Percentiles rank a stretch among this genome's conserved stretches.
Conservation (phyloP, 1,284 basidiomycete genomes). For the Ganoderma multipileum region DNA sequence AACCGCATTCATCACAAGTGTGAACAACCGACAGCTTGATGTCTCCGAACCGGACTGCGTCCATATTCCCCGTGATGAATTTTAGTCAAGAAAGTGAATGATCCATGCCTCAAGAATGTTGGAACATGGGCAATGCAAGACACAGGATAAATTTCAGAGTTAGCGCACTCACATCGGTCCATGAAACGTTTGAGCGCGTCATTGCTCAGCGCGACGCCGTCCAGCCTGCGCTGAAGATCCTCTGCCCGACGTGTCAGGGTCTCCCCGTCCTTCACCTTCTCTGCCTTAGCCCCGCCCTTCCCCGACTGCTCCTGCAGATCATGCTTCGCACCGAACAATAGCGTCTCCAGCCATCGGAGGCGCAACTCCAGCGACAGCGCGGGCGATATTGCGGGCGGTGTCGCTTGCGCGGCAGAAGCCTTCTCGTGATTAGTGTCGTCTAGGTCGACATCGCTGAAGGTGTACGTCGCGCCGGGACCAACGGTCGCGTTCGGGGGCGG, state of each 20-base stretch:
- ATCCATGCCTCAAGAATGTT: neutral
- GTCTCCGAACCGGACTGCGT: neutral
- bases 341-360: constrained; percentile 77
- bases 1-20: neutral
- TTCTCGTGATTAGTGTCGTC: constrained; percentile 26
- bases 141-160: neutral
- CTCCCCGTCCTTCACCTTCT: constrained; percentile 52
- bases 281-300: constrained; percentile 46
- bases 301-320: constrained; percentile 40
- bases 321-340: constrained; percentile 70
- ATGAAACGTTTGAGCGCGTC: constrained; percentile 78
- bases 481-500: constrained; percentile 54
- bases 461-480: constrained; percentile 28
- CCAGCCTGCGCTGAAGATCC: constrained; percentile 63
- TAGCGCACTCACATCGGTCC: constrained; percentile 62
- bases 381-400: constrained; percentile 58
- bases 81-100: neutral
- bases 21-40: neutral
- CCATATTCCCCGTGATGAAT: neutral
- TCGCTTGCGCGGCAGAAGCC: constrained; percentile 4
- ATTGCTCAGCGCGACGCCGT: constrained; percentile 64
- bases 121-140: neutral
- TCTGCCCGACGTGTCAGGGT: constrained; percentile 64
- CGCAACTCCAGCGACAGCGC: constrained; percentile 73
- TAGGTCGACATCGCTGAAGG: constrained; percentile 34